Evolutionary conservation across 148 eudicot species (phyloP).

Genomic region (Polygonum aviculare): DNA sequence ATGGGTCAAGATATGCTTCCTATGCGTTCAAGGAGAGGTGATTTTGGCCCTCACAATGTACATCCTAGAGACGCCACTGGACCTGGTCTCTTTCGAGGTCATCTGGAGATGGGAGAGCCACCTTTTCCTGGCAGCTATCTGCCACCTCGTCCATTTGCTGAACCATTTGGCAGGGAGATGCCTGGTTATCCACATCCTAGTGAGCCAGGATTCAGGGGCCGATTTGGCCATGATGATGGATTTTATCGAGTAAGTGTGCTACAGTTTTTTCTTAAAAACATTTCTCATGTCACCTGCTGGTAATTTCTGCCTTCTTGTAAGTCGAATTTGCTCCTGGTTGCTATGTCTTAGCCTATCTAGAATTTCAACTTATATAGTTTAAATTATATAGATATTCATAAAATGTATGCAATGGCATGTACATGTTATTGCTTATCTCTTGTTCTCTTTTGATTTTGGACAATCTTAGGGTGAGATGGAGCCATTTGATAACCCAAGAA

Average conservation of each 20-base stretch:
- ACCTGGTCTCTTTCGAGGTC: constrained; percentile 43
- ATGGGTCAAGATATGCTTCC: constrained; percentile 39
- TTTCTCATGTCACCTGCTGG: background rate
- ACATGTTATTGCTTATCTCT: background rate
- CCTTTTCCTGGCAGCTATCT: constrained; percentile 44
- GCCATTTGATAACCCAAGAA: constrained; percentile 56
- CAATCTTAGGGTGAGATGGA: constrained; percentile 51
- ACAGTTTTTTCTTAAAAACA: background rate
- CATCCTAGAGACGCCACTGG: constrained; percentile 38
- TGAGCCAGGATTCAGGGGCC: constrained; percentile 67
- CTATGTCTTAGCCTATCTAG: background rate
- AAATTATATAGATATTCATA: background rate
- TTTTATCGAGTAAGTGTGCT: constrained; percentile 45
- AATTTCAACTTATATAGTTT: background rate
- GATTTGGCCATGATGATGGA: constrained; percentile 36
- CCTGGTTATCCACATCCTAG: constrained; percentile 43
- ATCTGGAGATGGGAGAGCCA: constrained; percentile 42
- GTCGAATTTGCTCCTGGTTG: background rate
- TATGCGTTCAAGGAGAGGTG: constrained; percentile 36
- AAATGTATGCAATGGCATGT: background rate
- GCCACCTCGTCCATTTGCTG: constrained; percentile 38
- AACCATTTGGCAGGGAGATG: constrained; percentile 49
- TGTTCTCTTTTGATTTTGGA: constrained; percentile 12
- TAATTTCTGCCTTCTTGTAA: background rate
- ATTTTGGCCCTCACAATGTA: constrained; percentile 39